Base-by-base conservation (phyloP, 2,329 filamentous ascomycete species). In the Microdochium bolleyi region DNA sequence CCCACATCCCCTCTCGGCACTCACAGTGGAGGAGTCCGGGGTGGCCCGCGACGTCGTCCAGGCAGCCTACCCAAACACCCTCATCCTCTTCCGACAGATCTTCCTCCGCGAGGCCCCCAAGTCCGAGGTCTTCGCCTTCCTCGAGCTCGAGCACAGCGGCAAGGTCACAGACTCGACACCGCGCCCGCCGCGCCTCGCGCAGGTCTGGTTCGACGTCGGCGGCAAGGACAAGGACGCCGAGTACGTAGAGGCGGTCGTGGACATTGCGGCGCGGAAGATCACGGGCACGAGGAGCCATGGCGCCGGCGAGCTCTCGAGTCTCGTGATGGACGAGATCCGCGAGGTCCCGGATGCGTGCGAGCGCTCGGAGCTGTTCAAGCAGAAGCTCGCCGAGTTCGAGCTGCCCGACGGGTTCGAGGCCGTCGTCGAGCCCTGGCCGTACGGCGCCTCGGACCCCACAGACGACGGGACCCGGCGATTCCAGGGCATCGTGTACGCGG, bases 91-190 rank as follows among this genome's bases (percentile, higher is more conserved):
- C 72, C 86, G 88, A 61, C 74, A 78, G 50, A 79, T 89, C 37
- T 84, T 78, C 49, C 70, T 86, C 7, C 71, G 84, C 44, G 83
- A 88, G 57, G 83, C 84, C 1, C 70, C 74, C 25, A 87, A 85
- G 67, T 70, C 70, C 37, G 73, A 80, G 37, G 73, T 85, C 8
- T 62, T 83, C 7, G 74, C 74, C 1, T 87, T 84, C 60, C 71
- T 87, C 22, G 78, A 83, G 49, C 80, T 80, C 3, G 84, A 87
- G 62, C 77, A 84, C 56, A 71, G 69, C n/a, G 76, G 78, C 3
- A 64, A 67, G 21, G 62, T 76, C 14, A 67, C 76, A 0, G 71
- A 72, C 1, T 60, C 62, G 10, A 70, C 69, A 2, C 69, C 69
- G 2, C 70, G 76, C 34, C 68, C 67, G 50, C 64, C 73, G 21